These are phyloP conservation scores for Moesziomyces sp. DNA, from an alignment of 1,284 basidiomycete species.

Conservation along the genomic window DNA sequence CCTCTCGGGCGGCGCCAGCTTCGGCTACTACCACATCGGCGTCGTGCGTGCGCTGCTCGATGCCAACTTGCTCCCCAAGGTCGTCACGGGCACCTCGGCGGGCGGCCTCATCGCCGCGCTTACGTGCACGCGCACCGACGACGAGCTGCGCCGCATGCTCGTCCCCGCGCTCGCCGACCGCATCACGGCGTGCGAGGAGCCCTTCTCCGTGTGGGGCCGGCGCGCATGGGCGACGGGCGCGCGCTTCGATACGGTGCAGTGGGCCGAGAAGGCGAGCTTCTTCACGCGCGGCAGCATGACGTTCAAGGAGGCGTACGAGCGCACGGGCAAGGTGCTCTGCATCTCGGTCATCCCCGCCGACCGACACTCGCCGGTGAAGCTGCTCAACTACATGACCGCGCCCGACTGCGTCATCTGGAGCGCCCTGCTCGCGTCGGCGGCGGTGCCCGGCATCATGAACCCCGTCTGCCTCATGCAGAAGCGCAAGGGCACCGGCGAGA, in stretches of 20 bases:
- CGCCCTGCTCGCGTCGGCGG: constrained; percentile 67
- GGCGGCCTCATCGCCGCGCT: constrained; percentile 80
- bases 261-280: constrained; percentile 81
- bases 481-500: constrained; percentile 77
- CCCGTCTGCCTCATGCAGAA: constrained; percentile 88
- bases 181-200: constrained; percentile 91
- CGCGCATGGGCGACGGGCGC: constrained; percentile 90
- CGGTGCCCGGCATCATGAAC: constrained; percentile 70
- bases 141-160: constrained; percentile 79
- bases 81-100: constrained; percentile 89
- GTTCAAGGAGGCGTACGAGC: constrained; percentile 92
- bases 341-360: constrained; percentile 94
- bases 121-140: constrained; percentile 87
- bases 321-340: constrained; percentile 89
- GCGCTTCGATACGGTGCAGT: constrained; percentile 87
- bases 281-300: constrained; percentile 95
- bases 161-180: constrained; percentile 74
- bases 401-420: constrained; percentile 80
- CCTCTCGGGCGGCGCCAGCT: constrained; percentile 90
- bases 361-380: constrained; percentile 88
- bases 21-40: constrained; percentile 89
- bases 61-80: constrained; percentile 84
- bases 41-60: constrained; percentile 93
- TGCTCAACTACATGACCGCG: constrained; percentile 94
- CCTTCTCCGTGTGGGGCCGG: constrained; percentile 74